Conservation (phyloP, 345 rosid genomes). For the Melastoma malabathricum region DNA sequence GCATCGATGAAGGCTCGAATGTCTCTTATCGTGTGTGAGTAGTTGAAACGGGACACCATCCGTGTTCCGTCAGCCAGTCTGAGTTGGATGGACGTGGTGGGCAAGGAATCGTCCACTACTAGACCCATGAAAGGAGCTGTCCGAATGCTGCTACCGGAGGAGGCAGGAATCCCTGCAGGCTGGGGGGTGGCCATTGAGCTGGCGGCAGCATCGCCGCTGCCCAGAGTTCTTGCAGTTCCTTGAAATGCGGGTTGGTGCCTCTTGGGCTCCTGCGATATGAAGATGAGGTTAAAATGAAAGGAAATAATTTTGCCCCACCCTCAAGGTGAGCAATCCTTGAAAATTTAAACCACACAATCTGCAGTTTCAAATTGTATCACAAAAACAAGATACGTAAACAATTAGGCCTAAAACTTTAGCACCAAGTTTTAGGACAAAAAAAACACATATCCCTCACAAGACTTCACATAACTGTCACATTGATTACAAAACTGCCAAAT, state of each 20-base stretch:
- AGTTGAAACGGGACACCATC: constrained; percentile 61
- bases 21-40: constrained; percentile 60
- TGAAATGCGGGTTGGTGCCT: constrained; percentile 25
- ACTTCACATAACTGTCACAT: too few species aligned
- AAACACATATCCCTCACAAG: too few species aligned
- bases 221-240: constrained; percentile 58
- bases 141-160: constrained; percentile 24
- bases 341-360: background rate
- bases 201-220: constrained; percentile 12
- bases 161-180: constrained; percentile 9
- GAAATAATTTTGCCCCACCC: too few species aligned
- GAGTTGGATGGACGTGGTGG: constrained; percentile 66
- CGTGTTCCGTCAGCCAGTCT: constrained; percentile 81
- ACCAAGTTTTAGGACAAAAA: too few species aligned
- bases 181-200: constrained; percentile 14
- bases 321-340: too few species aligned
- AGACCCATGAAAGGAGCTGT: constrained; percentile 44
- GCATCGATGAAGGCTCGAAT: constrained; percentile 73
- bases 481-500: too few species aligned
- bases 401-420: too few species aligned
- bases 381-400: too few species aligned
- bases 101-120: constrained; percentile 43
- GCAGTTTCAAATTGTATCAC: too few species aligned
- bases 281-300: background rate
- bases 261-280: constrained; percentile 30